These are phyloP conservation scores for Thozetella sp. DNA, from an alignment of 495 filamentous ascomycete genomes.

Conservation along the genomic window DNA sequence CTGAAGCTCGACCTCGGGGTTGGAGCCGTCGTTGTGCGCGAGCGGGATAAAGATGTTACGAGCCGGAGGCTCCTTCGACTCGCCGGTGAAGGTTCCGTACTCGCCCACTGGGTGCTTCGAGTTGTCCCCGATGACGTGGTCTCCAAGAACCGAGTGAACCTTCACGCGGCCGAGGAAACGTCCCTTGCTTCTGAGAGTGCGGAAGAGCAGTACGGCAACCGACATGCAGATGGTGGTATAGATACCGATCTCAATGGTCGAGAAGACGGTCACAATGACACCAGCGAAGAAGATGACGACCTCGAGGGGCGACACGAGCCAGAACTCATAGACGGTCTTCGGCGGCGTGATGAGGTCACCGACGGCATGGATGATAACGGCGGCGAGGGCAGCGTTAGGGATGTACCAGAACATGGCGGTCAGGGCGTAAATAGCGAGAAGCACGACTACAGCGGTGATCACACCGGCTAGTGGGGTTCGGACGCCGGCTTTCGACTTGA, in stretches of 20 bases:
- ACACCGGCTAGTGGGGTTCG: slow-evolving; percentile 90
- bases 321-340: slow-evolving; percentile 94
- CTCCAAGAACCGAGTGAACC: slow-evolving; percentile 87
- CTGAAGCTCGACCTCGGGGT: slow-evolving; percentile 78
- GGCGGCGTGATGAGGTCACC: slow-evolving; percentile 94
- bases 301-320: slow-evolving; percentile 88
- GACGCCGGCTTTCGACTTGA: slow-evolving; percentile 97
- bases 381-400: slow-evolving; percentile 80
- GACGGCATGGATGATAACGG: slow-evolving; percentile 97
- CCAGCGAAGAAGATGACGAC: slow-evolving; percentile 93
- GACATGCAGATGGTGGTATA: slow-evolving; percentile 83
- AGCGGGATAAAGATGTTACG: slow-evolving; percentile 91
- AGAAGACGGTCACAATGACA: slow-evolving; percentile 88
- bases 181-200: slow-evolving; percentile 81
- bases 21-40: slow-evolving; percentile 85
- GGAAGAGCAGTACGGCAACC: slow-evolving; percentile 78
- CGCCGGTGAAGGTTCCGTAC: slow-evolving; percentile 53
- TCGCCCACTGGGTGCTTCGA: slow-evolving; percentile 20
- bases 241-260: slow-evolving; percentile 88
- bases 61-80: slow-evolving; percentile 26
- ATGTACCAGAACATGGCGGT: slow-evolving; percentile 96
- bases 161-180: slow-evolving; percentile 88
- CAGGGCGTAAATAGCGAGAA: slow-evolving; percentile 93
- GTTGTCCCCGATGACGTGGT: slow-evolving; percentile 70
- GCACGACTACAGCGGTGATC: slow-evolving; percentile 85